These are phyloP conservation scores for Discostella pseudostelligera DNA, from an alignment of 108 stramenopile genomes.

Conservation along the genomic window DNA sequence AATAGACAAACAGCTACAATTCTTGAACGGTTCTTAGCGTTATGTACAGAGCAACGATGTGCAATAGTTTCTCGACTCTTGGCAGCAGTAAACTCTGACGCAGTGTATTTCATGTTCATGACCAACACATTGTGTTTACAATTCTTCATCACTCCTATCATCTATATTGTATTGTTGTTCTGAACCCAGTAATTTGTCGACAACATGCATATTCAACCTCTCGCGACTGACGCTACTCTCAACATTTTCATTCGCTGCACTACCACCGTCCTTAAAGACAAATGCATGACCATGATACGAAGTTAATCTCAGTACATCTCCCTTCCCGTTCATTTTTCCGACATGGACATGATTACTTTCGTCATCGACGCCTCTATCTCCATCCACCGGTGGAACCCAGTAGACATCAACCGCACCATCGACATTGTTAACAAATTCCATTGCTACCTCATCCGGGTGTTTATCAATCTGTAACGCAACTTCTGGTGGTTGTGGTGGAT, in stretches of 20 bases:
- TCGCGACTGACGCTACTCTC: background rate
- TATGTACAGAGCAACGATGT: too few relatives aligned
- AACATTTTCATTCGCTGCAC: background rate
- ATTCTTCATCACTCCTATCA: conserved; percentile 35
- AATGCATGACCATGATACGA: conserved; percentile 62
- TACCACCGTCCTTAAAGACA: conserved; percentile 33
- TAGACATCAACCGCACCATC: conserved; percentile 33
- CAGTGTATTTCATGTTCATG: too few relatives aligned
- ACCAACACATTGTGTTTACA: background rate
- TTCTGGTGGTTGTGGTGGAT: conserved; percentile 21
- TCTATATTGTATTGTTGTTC: conserved; percentile 35
- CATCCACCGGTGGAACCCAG: conserved; percentile 38
- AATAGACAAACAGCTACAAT: too few relatives aligned
- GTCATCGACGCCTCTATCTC: background rate
- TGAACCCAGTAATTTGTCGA: conserved; percentile 27
- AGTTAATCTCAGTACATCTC: conserved; percentile 35
- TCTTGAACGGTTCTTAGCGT: too few relatives aligned
- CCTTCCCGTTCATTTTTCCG: conserved; percentile 36
- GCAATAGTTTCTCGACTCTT: too few relatives aligned
- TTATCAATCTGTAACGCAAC: background rate
- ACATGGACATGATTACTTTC: conserved; percentile 32
- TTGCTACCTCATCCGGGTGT: conserved; percentile 24
- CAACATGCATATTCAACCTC: conserved; percentile 24
- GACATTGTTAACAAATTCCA: conserved; percentile 38
- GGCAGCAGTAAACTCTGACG: too few relatives aligned